These are phyloP conservation scores for Tetrapisispora fleetii DNA, from an alignment of 805 yeast genomes.

Conservation along the genomic window DNA sequence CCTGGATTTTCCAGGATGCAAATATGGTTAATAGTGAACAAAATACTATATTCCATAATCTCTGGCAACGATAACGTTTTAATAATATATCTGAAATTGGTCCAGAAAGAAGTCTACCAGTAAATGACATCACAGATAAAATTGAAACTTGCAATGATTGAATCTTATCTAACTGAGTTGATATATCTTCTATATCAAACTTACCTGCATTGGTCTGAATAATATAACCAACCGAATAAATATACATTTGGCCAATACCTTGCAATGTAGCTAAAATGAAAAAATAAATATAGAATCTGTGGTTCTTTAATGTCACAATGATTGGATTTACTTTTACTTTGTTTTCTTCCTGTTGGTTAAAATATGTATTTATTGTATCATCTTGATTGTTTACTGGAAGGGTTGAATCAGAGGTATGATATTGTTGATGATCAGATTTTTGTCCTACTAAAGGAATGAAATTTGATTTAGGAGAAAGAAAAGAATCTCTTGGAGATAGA, in stretches of 20 bases:
- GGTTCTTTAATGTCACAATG: conserved; percentile 2
- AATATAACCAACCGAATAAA: conserved; percentile 66
- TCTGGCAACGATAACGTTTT: conserved; percentile 41
- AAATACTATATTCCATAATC: conserved; percentile 53
- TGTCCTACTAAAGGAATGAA: neutral
- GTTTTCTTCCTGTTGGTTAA: neutral
- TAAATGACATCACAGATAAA: conserved; percentile 53
- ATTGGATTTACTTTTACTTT: neutral
- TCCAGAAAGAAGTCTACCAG: conserved; percentile 58
- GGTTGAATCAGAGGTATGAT: neutral
- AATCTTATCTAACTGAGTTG: conserved; percentile 32
- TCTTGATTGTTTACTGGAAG: neutral
- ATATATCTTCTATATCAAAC: conserved; percentile 9
- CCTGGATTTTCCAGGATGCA: conserved; percentile 28
- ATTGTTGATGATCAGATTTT: neutral
- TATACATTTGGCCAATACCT: conserved; percentile 64
- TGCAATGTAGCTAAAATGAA: conserved; percentile 46
- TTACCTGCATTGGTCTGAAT: conserved; percentile 39
- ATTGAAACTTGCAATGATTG: conserved; percentile 68
- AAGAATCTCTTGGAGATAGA: neutral
- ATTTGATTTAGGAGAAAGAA: neutral
- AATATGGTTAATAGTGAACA: conserved; percentile 30
- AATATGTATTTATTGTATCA: neutral
- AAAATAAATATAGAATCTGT: conserved; percentile 42
- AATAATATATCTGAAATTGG: conserved; percentile 52